Base-by-base conservation (phyloP, 192 early-diverging fungal species). In the Coemansia sp. region DNA sequence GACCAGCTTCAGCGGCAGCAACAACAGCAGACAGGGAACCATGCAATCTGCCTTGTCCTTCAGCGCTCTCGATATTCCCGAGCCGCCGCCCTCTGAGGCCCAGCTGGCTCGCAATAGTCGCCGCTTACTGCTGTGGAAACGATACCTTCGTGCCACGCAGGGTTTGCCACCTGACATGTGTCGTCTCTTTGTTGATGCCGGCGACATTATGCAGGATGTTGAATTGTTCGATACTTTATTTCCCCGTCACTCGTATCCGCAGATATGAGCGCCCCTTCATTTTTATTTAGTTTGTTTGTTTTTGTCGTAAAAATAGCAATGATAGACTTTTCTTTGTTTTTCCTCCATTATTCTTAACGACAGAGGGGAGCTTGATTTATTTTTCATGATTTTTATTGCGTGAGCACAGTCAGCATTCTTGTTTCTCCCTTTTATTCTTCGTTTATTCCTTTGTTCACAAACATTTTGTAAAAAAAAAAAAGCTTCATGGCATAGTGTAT, bases 171-270 rank as follows among this genome's bases (percentile, higher is more conserved):
- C 72, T 0, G 46, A 51, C 0, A 46, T 83, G 58, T 83, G 80
- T 43, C 72, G 73, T 0, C 41, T 83, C 41, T 83, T 83, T 56
- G 76, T 83, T n/a, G 80, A 83, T 21, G 80, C 80, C 13, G 41
- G 49, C 39, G 76, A 83, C 40, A 83, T 83, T 21, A 68, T 59
- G 18, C 74, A 76, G 41, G 79, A 82, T 68, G 8, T 16, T 11
- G 71, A 63, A 39, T 67, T 80, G 5, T 49, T 64, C 21, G 39
- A 51, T 11, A 63, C 47, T 22, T 59, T 80, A 7, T 52, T 80
- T 16, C 72, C 77, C 13, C 41, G 52, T 26, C 43, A 57, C 54
- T 56, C 58, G 5, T 36, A 16, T 4, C 41, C 66, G 36, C 73
- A 75, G 60, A 19, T 69, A 26, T 62, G 65, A 19, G 43, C 19